Base-by-base conservation (phyloP, 2,329 filamentous ascomycete species). In the Graphiopsis chlorocephala region DNA sequence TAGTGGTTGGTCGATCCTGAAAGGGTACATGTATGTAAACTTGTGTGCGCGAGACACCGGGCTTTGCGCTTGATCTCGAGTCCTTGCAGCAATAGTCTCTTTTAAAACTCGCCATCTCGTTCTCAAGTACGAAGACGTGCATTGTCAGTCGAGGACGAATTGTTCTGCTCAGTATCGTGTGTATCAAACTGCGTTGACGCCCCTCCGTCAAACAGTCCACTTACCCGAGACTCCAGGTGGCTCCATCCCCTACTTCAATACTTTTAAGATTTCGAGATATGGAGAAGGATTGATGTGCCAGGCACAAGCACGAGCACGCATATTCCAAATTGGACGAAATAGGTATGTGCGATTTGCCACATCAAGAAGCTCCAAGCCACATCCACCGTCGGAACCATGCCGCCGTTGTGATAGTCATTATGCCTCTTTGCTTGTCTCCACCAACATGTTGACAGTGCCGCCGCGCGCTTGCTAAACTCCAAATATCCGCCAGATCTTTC, bases 381-480 rank as follows among this genome's bases (percentile, higher is more conserved):
- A 63, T 64, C 67, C 67, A 68, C 50, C 67, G 29, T 26, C 61
- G 59, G 33, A 64, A 64, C 25, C 65, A 63, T 1, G 29, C 61
- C 31, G 53, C 50, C 17, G 61, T 62, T 28, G 20, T 26, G 3
- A 68, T 61, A 25, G 67, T 67, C 60, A 68, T 14, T 23, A 68
- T 68, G 12, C 67, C 67, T 48, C 64, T 57, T 38, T 55, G 29
- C 7, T 42, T 50, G 7, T 50, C 50, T 25, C 57, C 63, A 57
- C 48, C 29, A 7, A 58, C 31, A 29, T 50, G 60, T 48, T 68
- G 65, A 50, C 67, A 68, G 15, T 65, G 60, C 50, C 67, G 38
- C 38, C 67, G 56, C 47, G 67, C 67, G 35, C 67, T 68, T 3
- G 67, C 67, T 50, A 68, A 42, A 35, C 67, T 67, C 63, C 63